Base-by-base conservation (phyloP, 495 filamentous ascomycete species). In the Friedmanniomyces endolithicus region DNA sequence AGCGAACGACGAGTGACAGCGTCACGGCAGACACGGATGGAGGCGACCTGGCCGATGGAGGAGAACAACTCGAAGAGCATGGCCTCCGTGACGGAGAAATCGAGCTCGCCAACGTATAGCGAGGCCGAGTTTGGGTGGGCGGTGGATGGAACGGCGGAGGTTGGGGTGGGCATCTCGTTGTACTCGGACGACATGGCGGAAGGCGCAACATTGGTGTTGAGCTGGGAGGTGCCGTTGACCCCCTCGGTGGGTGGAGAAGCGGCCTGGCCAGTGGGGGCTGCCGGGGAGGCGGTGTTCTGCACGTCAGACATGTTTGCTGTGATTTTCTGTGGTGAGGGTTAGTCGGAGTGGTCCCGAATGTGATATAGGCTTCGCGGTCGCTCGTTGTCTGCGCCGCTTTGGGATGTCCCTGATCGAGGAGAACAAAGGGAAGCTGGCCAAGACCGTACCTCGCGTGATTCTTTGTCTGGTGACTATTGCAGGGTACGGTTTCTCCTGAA, bases 21-120 rank as follows among this genome's bases (percentile, higher is more conserved):
- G 66, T 99, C 92, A 72, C 92, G 92, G 81, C 92, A 99, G 70
- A 99, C 92, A 78, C 92, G 90, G 71, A 99, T 99, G 48, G 92
- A 99, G 61, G 92, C 92, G 65, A 99, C 92, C 68, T 94, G 89
- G 64, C 92, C 92, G 70, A 99, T 97, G 71, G 90, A 90, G 57
- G 92, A 97, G 81, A 99, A 99, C 29, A 99, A 87, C 81, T 99
- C 94, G 72, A 97, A 99, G 68, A 99, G 88, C 92, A 99, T 99
- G 61, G 92, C 92, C 80, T 99, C 92, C 53, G 92, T 99, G 67
- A 99, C 92, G 49, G 87, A 88, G 53, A 86, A 81, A 72, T 99
- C 92, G 61, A 99, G 87, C 75, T 99, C 92, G 70, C 92, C 92
- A 62, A 99, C 92, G 69, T 99, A 99, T 65, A 99, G 87, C 34